Conservation (phyloP, 2,329 filamentous ascomycete species). For the Hyphodiscus sp. region DNA sequence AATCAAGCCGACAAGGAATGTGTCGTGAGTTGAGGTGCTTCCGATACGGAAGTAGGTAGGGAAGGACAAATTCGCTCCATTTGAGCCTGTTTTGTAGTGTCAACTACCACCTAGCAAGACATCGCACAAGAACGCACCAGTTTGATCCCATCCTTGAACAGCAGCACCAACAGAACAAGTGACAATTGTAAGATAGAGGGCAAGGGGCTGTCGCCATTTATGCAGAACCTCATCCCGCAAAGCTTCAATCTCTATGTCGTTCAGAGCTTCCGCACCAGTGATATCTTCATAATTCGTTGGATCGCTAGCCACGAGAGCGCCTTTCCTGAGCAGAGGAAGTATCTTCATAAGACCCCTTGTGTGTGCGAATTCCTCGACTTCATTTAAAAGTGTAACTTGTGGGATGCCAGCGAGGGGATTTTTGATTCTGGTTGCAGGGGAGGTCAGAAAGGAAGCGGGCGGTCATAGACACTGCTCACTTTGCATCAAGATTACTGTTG, state of each 20-base stretch:
- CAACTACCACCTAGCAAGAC: not conserved
- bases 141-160: conserved; percentile 40
- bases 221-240: conserved; percentile 58
- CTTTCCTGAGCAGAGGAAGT: conserved; percentile 54
- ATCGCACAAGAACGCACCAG: conserved; percentile 11
- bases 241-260: conserved; percentile 50
- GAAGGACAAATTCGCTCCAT: conserved; percentile 37
- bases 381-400: conserved; percentile 40
- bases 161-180: conserved; percentile 63
- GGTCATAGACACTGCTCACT: not conserved
- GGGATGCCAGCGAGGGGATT: conserved; percentile 43
- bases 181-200: conserved; percentile 32
- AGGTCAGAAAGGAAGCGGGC: not conserved
- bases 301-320: conserved; percentile 68
- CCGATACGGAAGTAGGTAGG: conserved; percentile 47
- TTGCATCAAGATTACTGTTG: conserved; percentile 5
- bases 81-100: conserved; percentile 32
- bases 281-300: conserved; percentile 57
- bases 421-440: not conserved
- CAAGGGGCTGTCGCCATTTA: conserved; percentile 59
- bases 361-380: conserved; percentile 56
- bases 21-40: not conserved
- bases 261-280: conserved; percentile 47
- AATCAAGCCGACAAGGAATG: conserved; percentile 55
- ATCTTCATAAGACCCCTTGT: conserved; percentile 53